phyloP scores from a whole-genome alignment of 2,329 filamentous ascomycete genomes.

The Fusarium goolgardi region DNA sequence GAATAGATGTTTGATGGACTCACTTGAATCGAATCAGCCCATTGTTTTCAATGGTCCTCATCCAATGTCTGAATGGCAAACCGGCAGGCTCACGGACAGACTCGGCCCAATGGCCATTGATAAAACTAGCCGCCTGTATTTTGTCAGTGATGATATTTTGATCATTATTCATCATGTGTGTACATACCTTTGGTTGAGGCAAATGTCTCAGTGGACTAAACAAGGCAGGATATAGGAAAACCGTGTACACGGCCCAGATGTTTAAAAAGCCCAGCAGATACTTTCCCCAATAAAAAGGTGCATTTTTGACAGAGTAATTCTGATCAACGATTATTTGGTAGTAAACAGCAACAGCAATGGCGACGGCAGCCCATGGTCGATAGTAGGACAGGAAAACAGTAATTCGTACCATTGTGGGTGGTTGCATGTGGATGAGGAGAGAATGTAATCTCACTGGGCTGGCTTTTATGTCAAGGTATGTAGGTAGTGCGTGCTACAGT shows the following conservation, averaged over 20 bases:
- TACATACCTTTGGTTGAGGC: slow-evolving; percentile 17
- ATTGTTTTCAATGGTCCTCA: slow-evolving; percentile 35
- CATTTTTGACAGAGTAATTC: slow-evolving; percentile 8
- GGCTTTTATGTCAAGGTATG: slow-evolving; percentile 11
- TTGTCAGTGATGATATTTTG: not conserved
- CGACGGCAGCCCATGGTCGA: slow-evolving; percentile 24
- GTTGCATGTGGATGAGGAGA: not conserved
- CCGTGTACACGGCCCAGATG: slow-evolving; percentile 16
- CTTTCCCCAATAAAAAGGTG: not conserved
- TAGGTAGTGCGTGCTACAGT: not conserved
- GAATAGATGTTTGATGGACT: fast-evolving
- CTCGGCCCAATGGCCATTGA: slow-evolving; percentile 36
- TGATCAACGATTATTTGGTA: not conserved
- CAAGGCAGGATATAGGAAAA: slow-evolving; percentile 17
- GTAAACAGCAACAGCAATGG: not conserved
- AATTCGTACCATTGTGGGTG: slow-evolving; percentile 14
- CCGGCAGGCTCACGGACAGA: slow-evolving; percentile 34
- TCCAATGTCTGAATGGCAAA: slow-evolving; percentile 30
- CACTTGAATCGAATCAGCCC: slow-evolving; percentile 33
- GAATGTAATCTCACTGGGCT: slow-evolving; percentile 12
- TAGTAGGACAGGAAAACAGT: slow-evolving; percentile 26
- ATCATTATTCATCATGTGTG: fast-evolving
- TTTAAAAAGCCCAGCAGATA: slow-evolving; percentile 11
- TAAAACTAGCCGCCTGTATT: slow-evolving; percentile 4
- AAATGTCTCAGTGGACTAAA: slow-evolving; percentile 26